Evolutionary conservation across 2,329 filamentous ascomycete genomes (phyloP).

Genomic region (Neocatenulostroma microsporum): DNA sequence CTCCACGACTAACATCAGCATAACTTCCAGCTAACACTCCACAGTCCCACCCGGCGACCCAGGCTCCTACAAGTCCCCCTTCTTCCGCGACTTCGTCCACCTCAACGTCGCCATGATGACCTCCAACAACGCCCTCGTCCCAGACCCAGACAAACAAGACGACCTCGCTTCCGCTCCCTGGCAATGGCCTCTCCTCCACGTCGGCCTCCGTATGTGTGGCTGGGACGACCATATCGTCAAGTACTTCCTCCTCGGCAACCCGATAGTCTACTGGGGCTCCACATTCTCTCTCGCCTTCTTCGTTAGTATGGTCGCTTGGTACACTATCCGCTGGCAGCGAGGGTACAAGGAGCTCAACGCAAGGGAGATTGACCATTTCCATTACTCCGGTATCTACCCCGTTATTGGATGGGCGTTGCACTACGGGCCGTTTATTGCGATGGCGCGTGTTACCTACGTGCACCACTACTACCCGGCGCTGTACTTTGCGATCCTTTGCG

Average conservation of each 20-base stretch:
- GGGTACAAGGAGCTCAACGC: slow-evolving; percentile 77
- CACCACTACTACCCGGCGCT: slow-evolving; percentile 98
- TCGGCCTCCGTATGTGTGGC: slow-evolving; percentile 95
- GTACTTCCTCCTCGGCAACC: slow-evolving; percentile 97
- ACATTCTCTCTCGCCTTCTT: slow-evolving; percentile 71
- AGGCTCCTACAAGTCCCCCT: slow-evolving; percentile 89
- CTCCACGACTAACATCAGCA: neutral
- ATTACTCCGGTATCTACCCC: slow-evolving; percentile 88
- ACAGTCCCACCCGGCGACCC: slow-evolving; percentile 84
- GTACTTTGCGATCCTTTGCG: slow-evolving; percentile 87
- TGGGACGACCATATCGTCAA: slow-evolving; percentile 96
- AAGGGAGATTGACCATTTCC: slow-evolving; percentile 82
- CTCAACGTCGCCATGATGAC: slow-evolving; percentile 99
- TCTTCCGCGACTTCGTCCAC: slow-evolving; percentile 95
- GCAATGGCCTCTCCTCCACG: slow-evolving; percentile 96
- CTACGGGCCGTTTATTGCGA: slow-evolving; percentile 90
- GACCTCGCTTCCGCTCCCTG: slow-evolving; percentile 94
- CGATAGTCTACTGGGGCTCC: slow-evolving; percentile 89
- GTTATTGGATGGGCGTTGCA: slow-evolving; percentile 91
- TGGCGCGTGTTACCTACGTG: slow-evolving; percentile 98
- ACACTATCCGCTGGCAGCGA: slow-evolving; percentile 90
- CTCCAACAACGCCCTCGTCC: slow-evolving; percentile 95
- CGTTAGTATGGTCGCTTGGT: slow-evolving; percentile 67
- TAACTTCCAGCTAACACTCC: slow-evolving; percentile 45
- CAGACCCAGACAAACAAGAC: slow-evolving; percentile 97